Evolutionary conservation across 257 asterid species (phyloP).

Genomic region (Ocimum tenuiflorum): DNA sequence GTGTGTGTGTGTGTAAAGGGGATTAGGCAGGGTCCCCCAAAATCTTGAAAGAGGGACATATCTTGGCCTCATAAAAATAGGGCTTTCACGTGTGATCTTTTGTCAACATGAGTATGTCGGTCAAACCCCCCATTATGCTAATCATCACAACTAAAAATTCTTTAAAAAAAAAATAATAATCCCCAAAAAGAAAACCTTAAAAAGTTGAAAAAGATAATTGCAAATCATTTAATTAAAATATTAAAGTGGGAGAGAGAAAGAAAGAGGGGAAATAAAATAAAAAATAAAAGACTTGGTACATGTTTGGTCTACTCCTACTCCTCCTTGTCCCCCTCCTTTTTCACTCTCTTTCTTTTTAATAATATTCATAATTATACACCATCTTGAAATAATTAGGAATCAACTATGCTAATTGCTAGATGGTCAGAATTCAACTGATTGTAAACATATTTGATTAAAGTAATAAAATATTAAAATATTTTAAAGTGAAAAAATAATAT

Average conservation of each 20-base stretch:
- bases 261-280: no score
- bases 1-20: conserved; percentile 2
- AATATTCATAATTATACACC: no score
- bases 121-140: conserved; percentile 42
- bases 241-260: conserved; percentile 16
- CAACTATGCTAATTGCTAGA: no score
- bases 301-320: conserved; percentile 38
- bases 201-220: conserved; percentile 19
- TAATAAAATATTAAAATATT: no score
- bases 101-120: conserved; percentile 56
- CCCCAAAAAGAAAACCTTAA: conserved; percentile 18
- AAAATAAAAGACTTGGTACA: conserved; percentile 24
- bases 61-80: conserved; percentile 29
- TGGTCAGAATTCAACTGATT: no score
- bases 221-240: conserved; percentile 19
- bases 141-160: conserved; percentile 27
- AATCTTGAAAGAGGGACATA: conserved; percentile 49
- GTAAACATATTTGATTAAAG: no score
- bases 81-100: conserved; percentile 48
- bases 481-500: no score
- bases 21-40: conserved; percentile 34
- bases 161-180: conserved; percentile 9
- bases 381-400: no score
- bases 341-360: background rate
- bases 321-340: conserved; percentile 7